Percentiles rank a stretch among this genome's conserved stretches.
phyloP scores from a whole-genome alignment of 495 filamentous ascomycete species.

The Penicillium maclennaniae region DNA sequence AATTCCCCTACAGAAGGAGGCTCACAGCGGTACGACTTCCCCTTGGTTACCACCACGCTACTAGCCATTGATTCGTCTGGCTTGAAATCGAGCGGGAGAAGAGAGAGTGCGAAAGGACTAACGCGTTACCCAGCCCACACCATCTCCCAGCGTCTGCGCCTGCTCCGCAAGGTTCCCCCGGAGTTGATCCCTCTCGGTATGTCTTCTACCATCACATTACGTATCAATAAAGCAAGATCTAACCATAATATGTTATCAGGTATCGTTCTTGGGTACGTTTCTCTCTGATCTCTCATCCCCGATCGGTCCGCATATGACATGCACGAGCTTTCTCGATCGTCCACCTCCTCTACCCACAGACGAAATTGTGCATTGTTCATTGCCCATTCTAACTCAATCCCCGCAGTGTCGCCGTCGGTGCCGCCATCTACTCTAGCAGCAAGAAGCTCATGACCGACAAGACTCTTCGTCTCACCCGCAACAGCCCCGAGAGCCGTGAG shows the following conservation, averaged over 20 bases:
- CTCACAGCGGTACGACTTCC: slow-evolving; percentile 67
- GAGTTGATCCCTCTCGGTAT: slow-evolving; percentile 95
- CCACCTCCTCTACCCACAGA: slow-evolving; percentile 4
- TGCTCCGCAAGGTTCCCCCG: slow-evolving; percentile 68
- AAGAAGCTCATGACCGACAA: slow-evolving; percentile 86
- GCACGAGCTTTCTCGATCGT: slow-evolving; percentile 12
- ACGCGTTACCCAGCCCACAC: slow-evolving; percentile 70
- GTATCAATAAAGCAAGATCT: slow-evolving; percentile 9
- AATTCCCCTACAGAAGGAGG: slow-evolving; percentile 64
- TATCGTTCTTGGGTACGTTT: slow-evolving; percentile 70
- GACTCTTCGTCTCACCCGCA: slow-evolving; percentile 72
- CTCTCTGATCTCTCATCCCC: slow-evolving; percentile 15
- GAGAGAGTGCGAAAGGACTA: slow-evolving; percentile 27
- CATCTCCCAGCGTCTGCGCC: slow-evolving; percentile 90
- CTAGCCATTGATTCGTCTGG: slow-evolving; percentile 11
- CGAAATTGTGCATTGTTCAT: background rate
- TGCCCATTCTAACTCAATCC: slow-evolving; percentile 24
- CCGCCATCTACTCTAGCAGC: slow-evolving; percentile 72
- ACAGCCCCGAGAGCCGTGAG: slow-evolving; percentile 46
- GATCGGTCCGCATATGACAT: slow-evolving; percentile 14
- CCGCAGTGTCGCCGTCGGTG: slow-evolving; percentile 60
- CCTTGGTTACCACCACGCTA: slow-evolving; percentile 3
- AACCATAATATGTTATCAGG: slow-evolving; percentile 48
- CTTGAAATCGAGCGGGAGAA: background rate
- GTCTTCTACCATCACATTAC: slow-evolving; percentile 20